Percentiles rank a stretch among this genome's conserved stretches.
These are phyloP conservation scores for Saturnispora sekii DNA, from an alignment of 805 yeast species.

Conservation along the genomic window DNA sequence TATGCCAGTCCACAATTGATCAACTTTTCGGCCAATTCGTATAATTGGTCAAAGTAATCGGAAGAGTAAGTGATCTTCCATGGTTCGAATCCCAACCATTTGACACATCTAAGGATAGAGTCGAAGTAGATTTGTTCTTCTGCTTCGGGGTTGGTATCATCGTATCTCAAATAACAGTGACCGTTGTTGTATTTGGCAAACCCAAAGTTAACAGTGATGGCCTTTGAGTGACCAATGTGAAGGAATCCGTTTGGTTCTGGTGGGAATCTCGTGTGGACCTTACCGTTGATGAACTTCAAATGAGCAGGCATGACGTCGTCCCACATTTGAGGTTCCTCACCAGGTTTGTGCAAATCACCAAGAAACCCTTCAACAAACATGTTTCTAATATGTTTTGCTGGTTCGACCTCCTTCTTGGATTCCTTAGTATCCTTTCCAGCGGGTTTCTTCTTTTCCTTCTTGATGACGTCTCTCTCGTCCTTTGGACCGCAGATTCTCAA, in stretches of 20 bases:
- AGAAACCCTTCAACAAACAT: constrained; percentile 95
- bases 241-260: constrained; percentile 98
- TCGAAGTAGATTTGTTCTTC: constrained; percentile 89
- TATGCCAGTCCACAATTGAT: constrained; percentile 68
- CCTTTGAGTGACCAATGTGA: constrained; percentile 97
- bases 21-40: constrained; percentile 78
- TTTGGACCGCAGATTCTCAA: constrained; percentile 78
- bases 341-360: constrained; percentile 91
- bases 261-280: constrained; percentile 90
- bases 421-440: constrained; percentile 8
- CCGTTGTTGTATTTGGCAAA: constrained; percentile 84
- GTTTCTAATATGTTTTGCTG: constrained; percentile 36
- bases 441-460: constrained; percentile 64
- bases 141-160: constrained; percentile 98
- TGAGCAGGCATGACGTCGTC: constrained; percentile 82
- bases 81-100: constrained; percentile 92
- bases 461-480: constrained; percentile 83
- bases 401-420: constrained; percentile 14
- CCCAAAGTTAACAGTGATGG: constrained; percentile 97
- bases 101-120: constrained; percentile 73
- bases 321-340: constrained; percentile 85
- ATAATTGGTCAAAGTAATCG: constrained; percentile 85
- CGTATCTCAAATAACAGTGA: constrained; percentile 83
- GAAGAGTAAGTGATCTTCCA: constrained; percentile 94
- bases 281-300: constrained; percentile 65